Evolutionary conservation across 2,329 filamentous ascomycete species (phyloP), one percentile per base, ranked within the genome.

Genomic region (Apiospora rasikravindrae): DNA sequence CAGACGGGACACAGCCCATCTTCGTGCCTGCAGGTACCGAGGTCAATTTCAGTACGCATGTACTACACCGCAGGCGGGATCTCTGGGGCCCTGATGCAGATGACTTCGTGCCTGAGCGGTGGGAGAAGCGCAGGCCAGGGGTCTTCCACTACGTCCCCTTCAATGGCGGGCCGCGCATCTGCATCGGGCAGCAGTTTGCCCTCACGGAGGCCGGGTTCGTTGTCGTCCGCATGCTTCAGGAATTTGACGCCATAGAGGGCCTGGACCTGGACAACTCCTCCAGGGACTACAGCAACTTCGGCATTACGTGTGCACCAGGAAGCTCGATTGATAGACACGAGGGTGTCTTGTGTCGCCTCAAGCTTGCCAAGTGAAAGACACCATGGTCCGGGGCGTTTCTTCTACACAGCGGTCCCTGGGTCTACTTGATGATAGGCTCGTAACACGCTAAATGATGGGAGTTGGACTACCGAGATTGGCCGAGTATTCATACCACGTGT

Each of bases 1-100:
- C 81, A 1, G 80, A 86, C 69, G 82, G 83, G 49, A 78, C 75
- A 26, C 77, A 80, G 0, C 86, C 86, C 0, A 76, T 88, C n/a
- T 85, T 85, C 73, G 80, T 88, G 3, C 80, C 78, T 11, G 83
- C 83, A 49, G 86, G 85, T 14, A 81, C 81, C 2, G 72, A 77
- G 8, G 80, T 85, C 33, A 77, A 75, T 26, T 85, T 84, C 76
- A 78, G 73, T 73, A 79, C 83, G 3, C 85, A 83, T 49, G 57
- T 73, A 1, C 78, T 81, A 76, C 79, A 81, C 49, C 77, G 78
- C 4, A 64, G 75, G 22, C 76, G 74, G 13, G 76, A 78, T 29
- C 73, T 81, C 40, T 83, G 75, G 70, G 81, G 81, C 0, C 49
- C 61, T 3, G 73, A 73, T 19, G 74, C 75, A 4, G 71, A 74